Evolutionary conservation across 352 stramenopile species (phyloP), one percentile per base, ranked within the genome.

Genomic region (Globisporangium cederbergense): DNA sequence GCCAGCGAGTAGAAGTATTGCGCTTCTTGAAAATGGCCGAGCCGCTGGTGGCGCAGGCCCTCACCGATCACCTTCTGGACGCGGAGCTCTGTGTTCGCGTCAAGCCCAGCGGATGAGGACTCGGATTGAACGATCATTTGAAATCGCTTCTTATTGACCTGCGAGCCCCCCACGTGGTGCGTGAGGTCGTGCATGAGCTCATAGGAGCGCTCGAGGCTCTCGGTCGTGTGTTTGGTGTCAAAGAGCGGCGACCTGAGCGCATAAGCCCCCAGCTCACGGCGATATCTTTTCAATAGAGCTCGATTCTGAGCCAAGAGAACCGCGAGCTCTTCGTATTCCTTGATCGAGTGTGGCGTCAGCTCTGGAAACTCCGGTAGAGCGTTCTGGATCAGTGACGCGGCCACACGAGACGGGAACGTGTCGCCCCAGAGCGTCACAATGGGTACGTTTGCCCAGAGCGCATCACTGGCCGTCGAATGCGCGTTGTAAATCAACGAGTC

Each of bases 401-500:
- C 86, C 5, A 95, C 86, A 9, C 88, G 88, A 5, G 78, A 89
- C 1, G 83, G 76, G 40, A 96, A 95, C 0, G 73, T 69, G 20
- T 91, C 69, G 16, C 88, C 83, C 75, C 88, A 85, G 30, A 97
- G 56, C 13, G 93, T 97, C 25, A 98, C 72, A 42, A 98, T 77
- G 1, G 96, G 95, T 8, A 98, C 74, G 54, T 89, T 81, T 1
- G 86, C 76, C 76, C 83, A 97, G 0, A 99, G 74, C 20, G 87
- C 86, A 62, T 99, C 96, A 18, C 84, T 79, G 16, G 93, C 96
- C 2, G 97, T 97, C 13, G 95, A 98, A 68, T 99, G 97, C n/a
- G 96, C 96, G 47, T 95, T 97, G 76, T 99, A 99, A 8, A 96
- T 72, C 49, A 98, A 86, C 14, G 94, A 97, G 67, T 99, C 96